Percentiles rank a stretch among this genome's conserved stretches.
phyloP scores from a whole-genome alignment of 2,329 filamentous ascomycete genomes.

The Aspergillus piperis region DNA sequence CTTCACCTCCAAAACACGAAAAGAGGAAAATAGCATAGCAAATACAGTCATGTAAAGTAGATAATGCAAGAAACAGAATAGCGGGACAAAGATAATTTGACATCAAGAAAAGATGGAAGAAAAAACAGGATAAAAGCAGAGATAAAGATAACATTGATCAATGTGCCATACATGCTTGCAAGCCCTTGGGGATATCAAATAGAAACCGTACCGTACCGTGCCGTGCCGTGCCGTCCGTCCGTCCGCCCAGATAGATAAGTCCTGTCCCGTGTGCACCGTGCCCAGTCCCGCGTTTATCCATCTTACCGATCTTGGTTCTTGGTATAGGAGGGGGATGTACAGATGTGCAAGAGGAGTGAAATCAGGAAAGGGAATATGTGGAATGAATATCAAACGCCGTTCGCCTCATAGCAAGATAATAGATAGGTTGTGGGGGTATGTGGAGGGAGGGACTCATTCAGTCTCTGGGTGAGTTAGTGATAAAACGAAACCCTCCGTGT shows the following conservation, averaged over 20 bases:
- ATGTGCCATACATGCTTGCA: too few relatives aligned
- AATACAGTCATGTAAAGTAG: too few relatives aligned
- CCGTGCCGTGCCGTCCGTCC: too few relatives aligned
- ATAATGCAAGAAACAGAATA: too few relatives aligned
- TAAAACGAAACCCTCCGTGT: too few relatives aligned
- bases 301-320: background rate
- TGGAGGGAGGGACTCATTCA: background rate
- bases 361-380: background rate
- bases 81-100: background rate
- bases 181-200: background rate
- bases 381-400: background rate
- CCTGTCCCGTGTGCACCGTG: background rate
- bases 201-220: too few relatives aligned
- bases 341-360: too few relatives aligned
- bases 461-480: too few relatives aligned
- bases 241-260: background rate
- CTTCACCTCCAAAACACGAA: too few relatives aligned
- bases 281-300: background rate
- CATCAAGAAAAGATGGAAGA: too few relatives aligned
- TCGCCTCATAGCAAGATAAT: constrained; percentile 1
- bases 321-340: too few relatives aligned
- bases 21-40: too few relatives aligned
- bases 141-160: background rate
- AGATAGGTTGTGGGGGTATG: background rate
- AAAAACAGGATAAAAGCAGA: background rate